Percentiles rank a stretch among this genome's conserved stretches.
Evolutionary conservation across 129 eudicot genomes (phyloP).

Genomic region (Tagetes patula): DNA sequence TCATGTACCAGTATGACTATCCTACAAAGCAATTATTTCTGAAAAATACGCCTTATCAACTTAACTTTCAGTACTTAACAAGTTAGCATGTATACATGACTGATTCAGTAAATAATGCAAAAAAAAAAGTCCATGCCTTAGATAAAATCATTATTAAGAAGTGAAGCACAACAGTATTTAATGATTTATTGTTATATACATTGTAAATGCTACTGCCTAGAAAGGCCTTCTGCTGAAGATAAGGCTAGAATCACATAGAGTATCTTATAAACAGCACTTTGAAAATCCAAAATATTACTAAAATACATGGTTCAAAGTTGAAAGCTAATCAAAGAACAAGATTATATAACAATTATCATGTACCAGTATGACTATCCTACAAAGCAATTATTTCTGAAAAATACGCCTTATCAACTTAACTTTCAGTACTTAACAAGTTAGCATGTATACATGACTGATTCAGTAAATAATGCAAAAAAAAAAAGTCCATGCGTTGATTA

Average conservation of each 20-base stretch:
- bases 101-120: constrained; percentile 18
- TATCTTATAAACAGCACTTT: not conserved
- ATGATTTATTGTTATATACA: not conserved
- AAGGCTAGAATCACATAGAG: not conserved
- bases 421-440: not conserved
- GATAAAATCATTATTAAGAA: not conserved
- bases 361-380: not conserved
- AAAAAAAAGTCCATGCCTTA: constrained; percentile 11
- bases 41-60: not conserved
- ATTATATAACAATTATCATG: constrained; percentile 3
- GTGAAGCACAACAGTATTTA: not conserved
- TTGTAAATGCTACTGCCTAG: not conserved
- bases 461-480: constrained; percentile 17
- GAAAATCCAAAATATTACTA: constrained; percentile 20
- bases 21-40: not conserved
- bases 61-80: not conserved
- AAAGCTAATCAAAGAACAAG: not conserved
- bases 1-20: not conserved
- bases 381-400: too few species aligned
- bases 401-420: not conserved
- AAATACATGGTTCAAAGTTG: not conserved
- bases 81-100: not conserved
- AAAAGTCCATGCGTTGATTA: constrained; percentile 14
- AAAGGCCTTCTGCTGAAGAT: not conserved
- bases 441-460: not conserved